Percentiles rank a stretch among this genome's conserved stretches.
Evolutionary conservation across 2,329 filamentous ascomycete genomes (phyloP).

Genomic region (Fusarium sublunatum): DNA sequence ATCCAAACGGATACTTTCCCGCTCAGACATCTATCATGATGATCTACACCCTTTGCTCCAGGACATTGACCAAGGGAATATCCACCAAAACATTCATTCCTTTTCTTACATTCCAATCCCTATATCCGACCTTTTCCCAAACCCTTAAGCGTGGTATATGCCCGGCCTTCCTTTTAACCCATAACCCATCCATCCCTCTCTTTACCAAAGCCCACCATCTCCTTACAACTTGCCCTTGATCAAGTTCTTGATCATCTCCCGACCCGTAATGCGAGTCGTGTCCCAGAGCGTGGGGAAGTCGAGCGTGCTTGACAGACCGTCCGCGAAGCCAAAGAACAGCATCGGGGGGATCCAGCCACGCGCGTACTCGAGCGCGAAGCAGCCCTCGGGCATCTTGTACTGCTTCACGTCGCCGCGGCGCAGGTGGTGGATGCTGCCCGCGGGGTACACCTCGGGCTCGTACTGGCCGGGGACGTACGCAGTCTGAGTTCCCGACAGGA

Average conservation of each 20-base stretch:
- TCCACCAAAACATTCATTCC: not conserved
- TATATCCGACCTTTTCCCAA: slow-evolving; percentile 4
- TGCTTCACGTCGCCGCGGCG: slow-evolving; percentile 79
- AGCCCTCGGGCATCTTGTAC: slow-evolving; percentile 81
- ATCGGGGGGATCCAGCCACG: slow-evolving; percentile 93
- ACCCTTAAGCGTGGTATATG: slow-evolving; percentile 6
- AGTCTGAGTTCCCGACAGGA: slow-evolving; percentile 80
- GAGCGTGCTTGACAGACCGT: slow-evolving; percentile 81
- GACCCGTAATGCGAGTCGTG: slow-evolving; percentile 78
- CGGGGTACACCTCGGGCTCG: slow-evolving; percentile 75
- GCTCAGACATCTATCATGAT: slow-evolving; percentile 12
- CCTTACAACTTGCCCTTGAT: slow-evolving; percentile 74
- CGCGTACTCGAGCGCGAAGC: slow-evolving; percentile 86
- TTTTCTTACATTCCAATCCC: not conserved
- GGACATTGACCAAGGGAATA: slow-evolving; percentile 4
- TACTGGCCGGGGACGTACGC: slow-evolving; percentile 78
- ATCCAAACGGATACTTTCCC: slow-evolving; percentile 5
- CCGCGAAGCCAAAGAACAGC: slow-evolving; percentile 89
- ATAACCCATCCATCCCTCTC: not conserved
- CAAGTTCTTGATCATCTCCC: slow-evolving; percentile 81
- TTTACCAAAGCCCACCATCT: not conserved
- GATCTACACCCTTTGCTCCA: not conserved
- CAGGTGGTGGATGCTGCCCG: slow-evolving; percentile 78
- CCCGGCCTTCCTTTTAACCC: not conserved
- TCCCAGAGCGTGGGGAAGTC: slow-evolving; percentile 87